A percentile compares a stretch with the other conserved stretches of the same genome.
Evolutionary conservation across 371 early-diverging fungal species (phyloP).

Genomic region (Mucor irregularis): DNA sequence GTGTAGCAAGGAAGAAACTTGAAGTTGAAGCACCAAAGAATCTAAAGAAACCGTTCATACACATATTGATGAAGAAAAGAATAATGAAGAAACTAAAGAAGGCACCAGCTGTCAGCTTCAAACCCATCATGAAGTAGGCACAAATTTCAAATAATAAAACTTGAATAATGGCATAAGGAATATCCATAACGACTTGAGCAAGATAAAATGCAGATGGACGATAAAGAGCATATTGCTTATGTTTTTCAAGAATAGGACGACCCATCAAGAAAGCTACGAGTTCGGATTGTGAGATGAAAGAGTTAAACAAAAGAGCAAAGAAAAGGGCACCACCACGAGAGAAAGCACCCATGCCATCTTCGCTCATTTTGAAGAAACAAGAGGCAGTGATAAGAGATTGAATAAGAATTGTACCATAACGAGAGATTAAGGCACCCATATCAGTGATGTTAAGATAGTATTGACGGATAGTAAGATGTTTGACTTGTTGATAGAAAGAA

Average conservation of each 20-base stretch:
- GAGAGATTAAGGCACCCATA: slow-evolving; percentile 52
- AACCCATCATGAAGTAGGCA: slow-evolving; percentile 61
- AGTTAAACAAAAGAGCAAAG: slow-evolving; percentile 59
- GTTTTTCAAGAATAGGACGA: slow-evolving; percentile 67
- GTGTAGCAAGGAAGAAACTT: slow-evolving; percentile 58
- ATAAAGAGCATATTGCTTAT: slow-evolving; percentile 67
- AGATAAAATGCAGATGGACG: slow-evolving; percentile 65
- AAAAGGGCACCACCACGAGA: slow-evolving; percentile 77
- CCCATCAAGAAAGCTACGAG: slow-evolving; percentile 58
- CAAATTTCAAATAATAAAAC: slow-evolving; percentile 35
- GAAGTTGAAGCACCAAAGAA: slow-evolving; percentile 58
- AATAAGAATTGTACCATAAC: slow-evolving; percentile 61
- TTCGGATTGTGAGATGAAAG: slow-evolving; percentile 61
- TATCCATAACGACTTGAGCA: slow-evolving; percentile 56
- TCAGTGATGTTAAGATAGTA: slow-evolving; percentile 58
- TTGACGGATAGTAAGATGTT: slow-evolving; percentile 65
- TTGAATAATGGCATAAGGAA: slow-evolving; percentile 48
- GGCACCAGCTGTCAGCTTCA: slow-evolving; percentile 52
- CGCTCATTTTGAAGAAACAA: slow-evolving; percentile 62
- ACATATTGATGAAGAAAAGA: slow-evolving; percentile 46
- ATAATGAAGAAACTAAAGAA: slow-evolving; percentile 58
- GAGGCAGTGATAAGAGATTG: slow-evolving; percentile 74
- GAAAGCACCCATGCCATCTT: slow-evolving; percentile 60
- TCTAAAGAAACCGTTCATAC: slow-evolving; percentile 65
- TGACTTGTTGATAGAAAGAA: slow-evolving; percentile 64